phyloP scores from a whole-genome alignment of 345 rosid genomes.

The Gossypioides kirkii region DNA sequence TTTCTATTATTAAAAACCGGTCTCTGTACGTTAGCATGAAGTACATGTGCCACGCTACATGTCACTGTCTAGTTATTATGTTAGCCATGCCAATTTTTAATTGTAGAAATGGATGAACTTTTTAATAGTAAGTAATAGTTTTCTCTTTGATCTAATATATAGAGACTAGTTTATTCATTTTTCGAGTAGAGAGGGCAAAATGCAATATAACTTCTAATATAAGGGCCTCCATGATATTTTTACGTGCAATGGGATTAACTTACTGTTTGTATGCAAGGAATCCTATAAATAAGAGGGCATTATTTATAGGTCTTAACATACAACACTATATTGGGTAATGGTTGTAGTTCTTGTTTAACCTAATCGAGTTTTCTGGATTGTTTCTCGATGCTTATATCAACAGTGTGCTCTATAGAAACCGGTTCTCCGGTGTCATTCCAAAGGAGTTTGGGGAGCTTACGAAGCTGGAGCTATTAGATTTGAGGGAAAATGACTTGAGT shows the following conservation, averaged over 20 bases:
- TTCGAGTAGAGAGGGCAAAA: no score
- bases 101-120: no score
- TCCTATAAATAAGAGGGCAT: not conserved
- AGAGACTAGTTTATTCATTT: no score
- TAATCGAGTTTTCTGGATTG: not conserved
- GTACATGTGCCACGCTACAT: no score
- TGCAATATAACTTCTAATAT: no score
- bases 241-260: not conserved
- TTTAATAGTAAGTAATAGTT: no score
- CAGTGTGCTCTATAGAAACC: slow-evolving; percentile 33
- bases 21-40: no score
- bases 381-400: slow-evolving; percentile 5
- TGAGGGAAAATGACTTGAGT: slow-evolving; percentile 57
- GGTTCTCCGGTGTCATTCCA: slow-evolving; percentile 60
- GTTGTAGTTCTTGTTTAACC: not conserved
- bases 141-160: no score
- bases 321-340: not conserved
- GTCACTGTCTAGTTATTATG: no score
- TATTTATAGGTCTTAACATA: not conserved
- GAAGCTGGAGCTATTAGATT: slow-evolving; percentile 57
- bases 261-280: slow-evolving; percentile 29
- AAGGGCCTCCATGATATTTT: no score
- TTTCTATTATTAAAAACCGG: no score
- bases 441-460: slow-evolving; percentile 54
- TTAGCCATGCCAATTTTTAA: no score